Evolutionary conservation across 306 rosid species (phyloP).

Genomic region (Cicer pinnatifidum): DNA sequence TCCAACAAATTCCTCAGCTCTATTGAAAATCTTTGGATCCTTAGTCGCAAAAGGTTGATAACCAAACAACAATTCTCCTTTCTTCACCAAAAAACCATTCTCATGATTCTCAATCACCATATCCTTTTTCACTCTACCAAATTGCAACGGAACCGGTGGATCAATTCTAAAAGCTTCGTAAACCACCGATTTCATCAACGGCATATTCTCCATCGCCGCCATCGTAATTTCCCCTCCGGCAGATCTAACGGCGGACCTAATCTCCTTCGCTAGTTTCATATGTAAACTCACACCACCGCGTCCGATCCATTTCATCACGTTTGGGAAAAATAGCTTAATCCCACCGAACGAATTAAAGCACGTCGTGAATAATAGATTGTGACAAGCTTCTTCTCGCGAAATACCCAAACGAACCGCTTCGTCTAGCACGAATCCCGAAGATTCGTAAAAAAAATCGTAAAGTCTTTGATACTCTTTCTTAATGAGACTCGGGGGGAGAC

Average conservation of each 20-base stretch:
- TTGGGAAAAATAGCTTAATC: slow-evolving; percentile 76
- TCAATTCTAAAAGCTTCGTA: slow-evolving; percentile 77
- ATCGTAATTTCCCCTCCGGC: slow-evolving; percentile 77
- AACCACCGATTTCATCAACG: slow-evolving; percentile 85
- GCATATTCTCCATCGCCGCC: slow-evolving; percentile 87
- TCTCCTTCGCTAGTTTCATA: slow-evolving; percentile 64
- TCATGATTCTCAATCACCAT: slow-evolving; percentile 85
- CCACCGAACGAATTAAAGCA: slow-evolving; percentile 93
- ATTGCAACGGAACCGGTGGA: slow-evolving; percentile 85
- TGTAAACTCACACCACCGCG: slow-evolving; percentile 79
- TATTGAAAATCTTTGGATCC: slow-evolving; percentile 72
- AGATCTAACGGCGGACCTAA: slow-evolving; percentile 62
- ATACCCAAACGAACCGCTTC: slow-evolving; percentile 79
- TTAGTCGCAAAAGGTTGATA: slow-evolving; percentile 88
- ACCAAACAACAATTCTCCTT: slow-evolving; percentile 84
- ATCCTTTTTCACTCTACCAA: slow-evolving; percentile 68
- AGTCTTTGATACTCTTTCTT: slow-evolving; percentile 72
- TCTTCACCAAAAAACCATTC: slow-evolving; percentile 68
- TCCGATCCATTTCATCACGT: slow-evolving; percentile 72
- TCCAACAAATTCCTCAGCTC: slow-evolving; percentile 69
- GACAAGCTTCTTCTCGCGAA: slow-evolving; percentile 88
- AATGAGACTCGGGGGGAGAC: slow-evolving; percentile 58
- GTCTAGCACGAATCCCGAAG: slow-evolving; percentile 60
- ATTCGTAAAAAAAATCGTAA: slow-evolving; percentile 73
- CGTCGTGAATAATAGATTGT: slow-evolving; percentile 78